Evolutionary conservation across 1,284 basidiomycete genomes (phyloP).

Genomic region (Puccinia novopanici): DNA sequence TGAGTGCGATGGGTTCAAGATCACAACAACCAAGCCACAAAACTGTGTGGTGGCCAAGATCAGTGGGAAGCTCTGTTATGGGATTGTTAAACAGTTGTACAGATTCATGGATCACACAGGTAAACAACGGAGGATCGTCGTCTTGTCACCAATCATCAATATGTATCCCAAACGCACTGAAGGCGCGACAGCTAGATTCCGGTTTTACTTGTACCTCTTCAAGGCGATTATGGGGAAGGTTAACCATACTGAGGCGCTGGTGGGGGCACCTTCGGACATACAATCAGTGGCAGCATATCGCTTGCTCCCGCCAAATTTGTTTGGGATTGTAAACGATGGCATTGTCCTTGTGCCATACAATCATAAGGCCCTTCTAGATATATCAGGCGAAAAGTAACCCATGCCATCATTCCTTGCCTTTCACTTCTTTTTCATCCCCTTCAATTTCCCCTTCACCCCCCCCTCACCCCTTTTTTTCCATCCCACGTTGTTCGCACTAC

Average conservation of each 20-base stretch:
- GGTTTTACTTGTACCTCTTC: not conserved
- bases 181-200: not conserved
- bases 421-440: too few species aligned
- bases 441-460: not conserved
- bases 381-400: not conserved
- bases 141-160: slow-evolving; percentile 36
- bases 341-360: slow-evolving; percentile 16
- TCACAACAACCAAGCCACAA: not conserved
- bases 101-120: not conserved
- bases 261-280: not conserved
- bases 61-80: not conserved
- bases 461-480: not conserved
- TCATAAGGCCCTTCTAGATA: not conserved
- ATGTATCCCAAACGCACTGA: slow-evolving; percentile 12
- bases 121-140: not conserved
- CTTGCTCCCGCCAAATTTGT: not conserved
- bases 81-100: not conserved
- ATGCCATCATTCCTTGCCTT: too few species aligned
- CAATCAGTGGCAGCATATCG: slow-evolving; percentile 24
- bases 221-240: slow-evolving; percentile 9
- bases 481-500: not conserved
- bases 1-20: not conserved
- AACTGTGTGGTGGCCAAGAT: slow-evolving; percentile 20
- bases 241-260: not conserved
- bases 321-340: slow-evolving; percentile 13